Conservation (phyloP, 2,329 filamentous ascomycete genomes). For the Sarocladium brachiariae region DNA sequence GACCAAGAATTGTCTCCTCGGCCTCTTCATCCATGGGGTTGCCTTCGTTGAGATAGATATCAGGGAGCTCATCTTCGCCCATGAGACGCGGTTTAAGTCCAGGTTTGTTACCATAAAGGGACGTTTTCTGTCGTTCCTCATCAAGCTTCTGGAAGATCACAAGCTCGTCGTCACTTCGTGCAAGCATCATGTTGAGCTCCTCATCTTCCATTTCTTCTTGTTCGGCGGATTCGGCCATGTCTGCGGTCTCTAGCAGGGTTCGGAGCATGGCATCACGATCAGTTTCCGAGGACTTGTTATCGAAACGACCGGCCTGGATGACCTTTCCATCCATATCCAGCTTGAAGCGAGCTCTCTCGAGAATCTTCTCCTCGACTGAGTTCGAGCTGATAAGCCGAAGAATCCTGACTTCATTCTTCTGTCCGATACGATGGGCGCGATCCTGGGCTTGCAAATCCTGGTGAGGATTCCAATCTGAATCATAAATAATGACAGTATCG, state of each 20-base stretch:
- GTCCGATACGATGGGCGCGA: conserved; percentile 98
- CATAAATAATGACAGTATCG: conserved; percentile 98
- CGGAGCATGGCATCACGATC: conserved; percentile 96
- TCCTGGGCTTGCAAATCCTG: conserved; percentile 98
- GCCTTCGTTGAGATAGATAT: conserved; percentile 87
- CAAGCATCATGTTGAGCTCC: conserved; percentile 90
- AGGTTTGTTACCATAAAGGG: conserved; percentile 61
- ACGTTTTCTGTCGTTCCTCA: conserved; percentile 58
- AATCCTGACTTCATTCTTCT: conserved; percentile 99
- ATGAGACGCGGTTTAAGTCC: conserved; percentile 70
- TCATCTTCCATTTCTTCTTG: conserved; percentile 99
- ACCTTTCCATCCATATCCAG: conserved; percentile 99
- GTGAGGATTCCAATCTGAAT: conserved; percentile 99
- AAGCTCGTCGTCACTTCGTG: conserved; percentile 78
- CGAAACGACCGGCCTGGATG: conserved; percentile 98
- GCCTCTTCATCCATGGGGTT: conserved; percentile 73
- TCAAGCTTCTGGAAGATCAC: conserved; percentile 76
- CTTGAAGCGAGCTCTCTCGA: conserved; percentile 95
- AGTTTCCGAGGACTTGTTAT: conserved; percentile 98
- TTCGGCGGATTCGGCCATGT: conserved; percentile 60
- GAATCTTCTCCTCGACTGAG: conserved; percentile 96
- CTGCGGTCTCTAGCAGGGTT: conserved; percentile 81
- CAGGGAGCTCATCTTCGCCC: conserved; percentile 79
- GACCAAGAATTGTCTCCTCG: conserved; percentile 68
- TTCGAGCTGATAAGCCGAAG: conserved; percentile 92